Evolutionary conservation across 2,329 filamentous ascomycete genomes (phyloP).

Genomic region (Colletotrichum neosansevieriae): DNA sequence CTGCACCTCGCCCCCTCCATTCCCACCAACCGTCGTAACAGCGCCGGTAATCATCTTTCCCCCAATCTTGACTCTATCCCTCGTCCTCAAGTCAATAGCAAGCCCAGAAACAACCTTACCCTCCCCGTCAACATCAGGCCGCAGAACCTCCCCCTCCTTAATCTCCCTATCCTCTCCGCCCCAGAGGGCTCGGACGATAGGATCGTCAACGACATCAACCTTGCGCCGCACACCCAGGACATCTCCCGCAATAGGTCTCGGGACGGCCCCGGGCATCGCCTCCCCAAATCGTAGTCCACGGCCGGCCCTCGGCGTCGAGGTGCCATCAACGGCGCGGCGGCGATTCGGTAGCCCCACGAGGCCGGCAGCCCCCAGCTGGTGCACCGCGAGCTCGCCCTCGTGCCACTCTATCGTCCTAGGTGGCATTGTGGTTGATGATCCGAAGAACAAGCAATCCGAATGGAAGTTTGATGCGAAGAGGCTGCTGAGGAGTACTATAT

Average conservation of each 20-base stretch:
- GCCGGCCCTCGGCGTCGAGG: constrained; percentile 72
- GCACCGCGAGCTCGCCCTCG: constrained; percentile 75
- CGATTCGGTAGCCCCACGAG: constrained; percentile 71
- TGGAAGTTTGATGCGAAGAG: constrained; percentile 21
- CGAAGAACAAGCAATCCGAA: constrained; percentile 11
- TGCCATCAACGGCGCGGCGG: constrained; percentile 75
- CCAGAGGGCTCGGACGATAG: constrained; percentile 75
- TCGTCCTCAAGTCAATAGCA: constrained; percentile 74
- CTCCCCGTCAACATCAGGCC: constrained; percentile 52
- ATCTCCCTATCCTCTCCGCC: constrained; percentile 57
- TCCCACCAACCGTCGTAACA: constrained; percentile 52
- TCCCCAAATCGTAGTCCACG: constrained; percentile 86
- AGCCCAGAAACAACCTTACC: constrained; percentile 61
- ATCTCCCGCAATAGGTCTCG: constrained; percentile 69
- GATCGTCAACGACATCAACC: constrained; percentile 74
- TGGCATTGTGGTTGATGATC: constrained; percentile 44
- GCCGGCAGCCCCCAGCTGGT: constrained; percentile 70
- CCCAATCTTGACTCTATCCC: constrained; percentile 80
- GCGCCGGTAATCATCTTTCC: constrained; percentile 77
- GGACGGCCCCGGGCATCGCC: constrained; percentile 74
- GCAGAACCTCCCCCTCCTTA: constrained; percentile 51
- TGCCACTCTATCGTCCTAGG: constrained; percentile 62
- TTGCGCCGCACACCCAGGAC: constrained; percentile 73
- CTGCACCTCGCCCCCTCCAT: constrained; percentile 54
- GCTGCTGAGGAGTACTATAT: constrained; percentile 14